A percentile compares a stretch with the other conserved stretches of the same genome.
Evolutionary conservation across 139 green algal genomes (phyloP).

Genomic region (Chlamydomonas incerta): DNA sequence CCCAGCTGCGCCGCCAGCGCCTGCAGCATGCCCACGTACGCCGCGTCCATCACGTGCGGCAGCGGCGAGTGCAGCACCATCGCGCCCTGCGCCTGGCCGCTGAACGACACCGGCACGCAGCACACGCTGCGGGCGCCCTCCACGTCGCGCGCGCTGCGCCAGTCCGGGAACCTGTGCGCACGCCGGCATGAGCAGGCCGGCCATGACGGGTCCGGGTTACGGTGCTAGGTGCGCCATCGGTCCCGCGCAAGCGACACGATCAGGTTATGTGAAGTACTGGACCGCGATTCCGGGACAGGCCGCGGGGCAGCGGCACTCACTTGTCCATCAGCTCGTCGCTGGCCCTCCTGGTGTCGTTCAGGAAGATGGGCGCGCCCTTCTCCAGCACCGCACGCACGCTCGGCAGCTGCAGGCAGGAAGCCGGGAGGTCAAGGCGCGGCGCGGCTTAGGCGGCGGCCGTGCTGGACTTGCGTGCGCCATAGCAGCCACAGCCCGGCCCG

Average conservation of each 20-base stretch:
- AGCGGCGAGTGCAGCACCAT: slow-evolving; percentile 31
- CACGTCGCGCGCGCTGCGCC: slow-evolving; percentile 30
- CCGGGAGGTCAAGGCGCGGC: not conserved
- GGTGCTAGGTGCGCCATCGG: too few relatives aligned
- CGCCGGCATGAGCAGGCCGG: too few relatives aligned
- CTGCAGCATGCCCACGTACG: slow-evolving; percentile 12
- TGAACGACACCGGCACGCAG: slow-evolving; percentile 27
- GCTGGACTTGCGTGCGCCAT: too few relatives aligned
- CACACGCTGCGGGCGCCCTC: slow-evolving; percentile 27
- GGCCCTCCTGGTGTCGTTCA: slow-evolving; percentile 1
- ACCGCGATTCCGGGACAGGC: too few relatives aligned
- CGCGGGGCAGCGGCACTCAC: too few relatives aligned
- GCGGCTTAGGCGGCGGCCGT: too few relatives aligned
- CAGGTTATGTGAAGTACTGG: too few relatives aligned
- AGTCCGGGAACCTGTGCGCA: slow-evolving; percentile 5
- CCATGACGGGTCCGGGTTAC: too few relatives aligned
- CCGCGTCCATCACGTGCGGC: slow-evolving; percentile 21
- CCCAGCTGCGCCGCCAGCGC: slow-evolving; percentile 32
- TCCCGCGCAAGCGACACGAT: too few relatives aligned
- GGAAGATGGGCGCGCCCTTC: not conserved
- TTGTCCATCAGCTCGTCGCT: slow-evolving; percentile 11
- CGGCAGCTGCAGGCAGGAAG: slow-evolving; percentile 13
- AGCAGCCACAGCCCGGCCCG: not conserved
- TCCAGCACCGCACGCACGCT: slow-evolving; percentile 1
- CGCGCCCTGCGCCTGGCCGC: slow-evolving; percentile 6